Evolutionary conservation across 2,329 filamentous ascomycete species (phyloP).

Genomic region (Pyrenophora tritici-repentis): DNA sequence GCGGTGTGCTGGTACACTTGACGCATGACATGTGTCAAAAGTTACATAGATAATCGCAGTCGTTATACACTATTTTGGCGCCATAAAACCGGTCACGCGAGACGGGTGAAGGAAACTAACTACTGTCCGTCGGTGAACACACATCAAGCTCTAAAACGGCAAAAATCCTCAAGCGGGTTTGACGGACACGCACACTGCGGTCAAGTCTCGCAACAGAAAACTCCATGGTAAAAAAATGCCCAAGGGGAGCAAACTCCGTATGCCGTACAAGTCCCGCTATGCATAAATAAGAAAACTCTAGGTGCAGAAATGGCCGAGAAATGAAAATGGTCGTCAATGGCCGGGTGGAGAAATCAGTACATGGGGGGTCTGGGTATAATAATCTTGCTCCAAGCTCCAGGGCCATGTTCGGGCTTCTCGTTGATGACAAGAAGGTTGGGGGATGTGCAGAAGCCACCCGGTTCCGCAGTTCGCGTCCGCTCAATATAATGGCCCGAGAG

Average conservation of each 20-base stretch:
- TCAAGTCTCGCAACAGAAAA: background rate
- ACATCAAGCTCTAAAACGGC: background rate
- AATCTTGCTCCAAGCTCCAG: slow-evolving; percentile 43
- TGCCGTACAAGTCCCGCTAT: slow-evolving; percentile 11
- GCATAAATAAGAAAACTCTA: slow-evolving; percentile 10
- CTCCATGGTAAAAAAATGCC: background rate
- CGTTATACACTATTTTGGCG: background rate
- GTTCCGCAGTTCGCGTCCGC: slow-evolving; percentile 53
- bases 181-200: background rate
- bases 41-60: background rate
- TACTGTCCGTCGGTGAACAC: background rate
- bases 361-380: slow-evolving; percentile 27
- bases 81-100: background rate
- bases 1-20: slow-evolving; percentile 1
- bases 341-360: slow-evolving; percentile 10
- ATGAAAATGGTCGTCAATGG: slow-evolving; percentile 4
- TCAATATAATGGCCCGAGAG: slow-evolving; percentile 40
- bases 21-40: background rate
- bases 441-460: slow-evolving; percentile 62
- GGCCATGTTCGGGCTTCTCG: slow-evolving; percentile 38
- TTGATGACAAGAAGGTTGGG: slow-evolving; percentile 58
- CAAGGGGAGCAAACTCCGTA: background rate
- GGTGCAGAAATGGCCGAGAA: slow-evolving; percentile 16
- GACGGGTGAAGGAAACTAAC: slow-evolving; percentile 2
- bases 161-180: background rate